phyloP scores from a whole-genome alignment of 1,284 basidiomycete genomes.

The Fomitopsis schrenkii region DNA sequence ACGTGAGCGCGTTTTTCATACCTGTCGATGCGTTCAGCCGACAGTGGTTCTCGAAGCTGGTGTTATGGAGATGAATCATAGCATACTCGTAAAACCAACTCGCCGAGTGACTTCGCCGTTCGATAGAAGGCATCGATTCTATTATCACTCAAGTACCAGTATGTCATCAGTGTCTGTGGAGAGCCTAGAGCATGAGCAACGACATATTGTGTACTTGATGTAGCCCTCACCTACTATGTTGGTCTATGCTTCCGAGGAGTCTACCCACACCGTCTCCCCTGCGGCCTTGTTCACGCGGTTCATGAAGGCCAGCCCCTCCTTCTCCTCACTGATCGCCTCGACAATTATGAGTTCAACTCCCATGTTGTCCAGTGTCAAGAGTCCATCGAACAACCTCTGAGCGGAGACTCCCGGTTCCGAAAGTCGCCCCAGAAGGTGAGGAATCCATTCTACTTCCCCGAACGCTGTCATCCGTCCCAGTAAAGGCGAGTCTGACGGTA shows the following conservation, averaged over 20 bases:
- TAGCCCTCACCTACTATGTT: not conserved
- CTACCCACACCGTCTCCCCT: conserved; percentile 50
- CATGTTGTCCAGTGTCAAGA: conserved; percentile 74
- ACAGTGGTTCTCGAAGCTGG: too few relatives aligned
- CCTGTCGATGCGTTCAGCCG: too few relatives aligned
- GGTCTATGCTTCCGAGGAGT: conserved; percentile 3
- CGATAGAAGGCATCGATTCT: too few relatives aligned
- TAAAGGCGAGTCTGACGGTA: conserved; percentile 61
- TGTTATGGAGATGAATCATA: too few relatives aligned
- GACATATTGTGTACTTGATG: conserved; percentile 3
- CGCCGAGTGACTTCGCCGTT: too few relatives aligned
- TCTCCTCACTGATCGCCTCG: conserved; percentile 80
- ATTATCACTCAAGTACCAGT: too few relatives aligned
- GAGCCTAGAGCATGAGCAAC: not conserved
- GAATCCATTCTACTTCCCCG: conserved; percentile 46
- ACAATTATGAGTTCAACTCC: conserved; percentile 85
- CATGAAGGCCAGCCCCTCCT: conserved; percentile 94
- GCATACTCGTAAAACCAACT: too few relatives aligned
- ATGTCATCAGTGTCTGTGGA: not conserved
- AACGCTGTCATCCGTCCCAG: conserved; percentile 35
- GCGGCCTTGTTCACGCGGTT: conserved; percentile 97
- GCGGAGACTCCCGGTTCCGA: conserved; percentile 69
- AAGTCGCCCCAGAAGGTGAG: conserved; percentile 58
- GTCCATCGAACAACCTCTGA: conserved; percentile 82
- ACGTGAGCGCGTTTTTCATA: too few relatives aligned